These are phyloP conservation scores for Starmerella powellii DNA, from an alignment of 805 yeast species.

Conservation along the genomic window DNA sequence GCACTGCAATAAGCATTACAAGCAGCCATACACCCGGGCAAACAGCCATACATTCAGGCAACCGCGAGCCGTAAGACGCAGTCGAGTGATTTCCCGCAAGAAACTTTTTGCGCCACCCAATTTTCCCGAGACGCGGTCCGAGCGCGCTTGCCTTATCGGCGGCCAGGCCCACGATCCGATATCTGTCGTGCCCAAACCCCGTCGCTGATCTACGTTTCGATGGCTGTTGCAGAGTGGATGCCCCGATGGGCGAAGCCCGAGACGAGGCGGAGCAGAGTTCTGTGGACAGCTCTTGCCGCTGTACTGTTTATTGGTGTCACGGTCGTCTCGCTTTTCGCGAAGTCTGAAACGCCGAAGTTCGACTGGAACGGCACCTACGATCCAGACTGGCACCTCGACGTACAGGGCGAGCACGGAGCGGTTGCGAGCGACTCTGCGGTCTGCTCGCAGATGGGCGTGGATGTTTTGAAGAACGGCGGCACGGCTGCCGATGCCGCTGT, in stretches of 20 bases:
- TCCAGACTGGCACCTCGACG: constrained; percentile 19
- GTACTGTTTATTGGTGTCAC: background rate
- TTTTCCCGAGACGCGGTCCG: too few relatives aligned
- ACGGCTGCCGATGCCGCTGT: constrained; percentile 92
- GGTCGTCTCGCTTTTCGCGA: background rate
- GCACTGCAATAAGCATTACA: too few relatives aligned
- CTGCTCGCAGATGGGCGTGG: constrained; percentile 53
- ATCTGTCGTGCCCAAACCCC: background rate
- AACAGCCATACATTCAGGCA: too few relatives aligned
- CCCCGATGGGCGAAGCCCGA: constrained; percentile 4
- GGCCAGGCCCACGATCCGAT: background rate
- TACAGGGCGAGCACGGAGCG: constrained; percentile 37
- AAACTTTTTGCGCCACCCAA: too few relatives aligned
- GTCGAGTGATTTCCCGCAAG: too few relatives aligned
- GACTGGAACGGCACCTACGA: constrained; percentile 20
- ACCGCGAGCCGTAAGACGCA: too few relatives aligned
- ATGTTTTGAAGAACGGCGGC: constrained; percentile 44
- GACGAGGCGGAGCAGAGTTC: background rate
- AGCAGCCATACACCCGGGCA: too few relatives aligned
- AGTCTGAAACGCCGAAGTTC: background rate
- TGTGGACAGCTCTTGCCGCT: background rate
- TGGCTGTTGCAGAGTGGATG: constrained; percentile 2
- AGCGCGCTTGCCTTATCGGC: too few relatives aligned
- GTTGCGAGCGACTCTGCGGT: constrained; percentile 54
- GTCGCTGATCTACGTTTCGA: background rate